A percentile compares a stretch with the other conserved stretches of the same genome.
Conservation (phyloP, 2,329 filamentous ascomycete genomes). For the Cladosporium sp. region DNA sequence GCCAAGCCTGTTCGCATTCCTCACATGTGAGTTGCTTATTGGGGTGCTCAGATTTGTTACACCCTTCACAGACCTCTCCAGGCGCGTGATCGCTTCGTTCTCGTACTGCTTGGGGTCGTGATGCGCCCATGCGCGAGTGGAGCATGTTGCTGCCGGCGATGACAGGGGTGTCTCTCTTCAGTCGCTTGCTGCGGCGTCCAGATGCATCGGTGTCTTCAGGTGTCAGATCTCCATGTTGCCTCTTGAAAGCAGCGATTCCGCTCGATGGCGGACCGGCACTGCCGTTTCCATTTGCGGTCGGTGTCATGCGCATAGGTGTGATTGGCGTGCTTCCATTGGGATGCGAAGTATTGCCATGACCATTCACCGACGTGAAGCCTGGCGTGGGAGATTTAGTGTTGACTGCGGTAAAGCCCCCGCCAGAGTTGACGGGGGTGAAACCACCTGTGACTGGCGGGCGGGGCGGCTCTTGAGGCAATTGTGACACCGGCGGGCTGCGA, state of each 20-base stretch:
- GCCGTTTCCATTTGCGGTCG: conserved; percentile 16
- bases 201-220: conserved; percentile 41
- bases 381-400: conserved; percentile 44
- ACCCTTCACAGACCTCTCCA: conserved; percentile 74
- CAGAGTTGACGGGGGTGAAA: conserved; percentile 68
- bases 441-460: conserved; percentile 58
- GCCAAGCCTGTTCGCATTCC: conserved; percentile 84
- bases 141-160: conserved; percentile 97
- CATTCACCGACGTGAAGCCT: conserved; percentile 58
- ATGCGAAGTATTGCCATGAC: conserved; percentile 39
- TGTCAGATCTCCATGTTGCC: conserved; percentile 55
- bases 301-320: conserved; percentile 50
- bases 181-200: conserved; percentile 77
- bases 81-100: conserved; percentile 55
- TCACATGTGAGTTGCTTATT: conserved; percentile 76
- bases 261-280: conserved; percentile 23
- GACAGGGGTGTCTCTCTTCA: conserved; percentile 80
- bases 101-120: conserved; percentile 54
- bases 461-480: conserved; percentile 32
- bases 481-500: conserved; percentile 30
- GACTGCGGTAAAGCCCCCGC: conserved; percentile 59
- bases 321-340: conserved; percentile 33
- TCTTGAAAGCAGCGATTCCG: conserved; percentile 55
- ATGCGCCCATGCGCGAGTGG: conserved; percentile 77
- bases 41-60: conserved; percentile 71